Evolutionary conservation across 768 basidiomycete species (phyloP).

Genomic region (Phylloporus rhodoxanthus): DNA sequence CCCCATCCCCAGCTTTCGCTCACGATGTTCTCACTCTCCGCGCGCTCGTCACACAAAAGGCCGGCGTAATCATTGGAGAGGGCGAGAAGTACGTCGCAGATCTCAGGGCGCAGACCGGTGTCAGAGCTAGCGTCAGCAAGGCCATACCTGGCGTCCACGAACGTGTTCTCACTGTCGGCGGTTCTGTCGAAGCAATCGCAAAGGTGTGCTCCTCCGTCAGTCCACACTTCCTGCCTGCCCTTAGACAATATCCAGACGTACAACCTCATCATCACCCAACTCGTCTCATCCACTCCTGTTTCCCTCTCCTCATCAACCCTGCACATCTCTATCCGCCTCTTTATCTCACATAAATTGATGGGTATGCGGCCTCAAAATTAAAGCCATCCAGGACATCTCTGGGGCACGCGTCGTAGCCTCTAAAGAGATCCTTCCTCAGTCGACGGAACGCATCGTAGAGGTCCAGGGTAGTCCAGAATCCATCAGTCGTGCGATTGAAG

Average conservation of each 20-base stretch:
- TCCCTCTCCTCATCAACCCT: slow-evolving; percentile 58
- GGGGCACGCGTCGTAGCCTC: slow-evolving; percentile 98
- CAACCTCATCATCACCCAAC: slow-evolving; percentile 87
- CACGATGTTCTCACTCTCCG: slow-evolving; percentile 83
- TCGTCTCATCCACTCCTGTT: slow-evolving; percentile 70
- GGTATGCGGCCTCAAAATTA: slow-evolving; percentile 97
- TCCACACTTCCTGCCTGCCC: too few relatives aligned
- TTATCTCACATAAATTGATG: slow-evolving; percentile 99
- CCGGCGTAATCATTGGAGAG: slow-evolving; percentile 95
- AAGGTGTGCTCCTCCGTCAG: slow-evolving; percentile 49
- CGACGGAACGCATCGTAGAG: slow-evolving; percentile 97
- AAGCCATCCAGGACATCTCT: slow-evolving; percentile 94
- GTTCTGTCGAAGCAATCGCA: slow-evolving; percentile 87
- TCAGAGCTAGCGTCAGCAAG: slow-evolving; percentile 98
- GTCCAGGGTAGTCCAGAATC: slow-evolving; percentile 91
- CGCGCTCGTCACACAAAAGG: slow-evolving; percentile 95
- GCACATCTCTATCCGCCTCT: slow-evolving; percentile 89
- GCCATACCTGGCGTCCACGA: slow-evolving; percentile 98
- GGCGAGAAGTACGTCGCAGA: slow-evolving; percentile 97
- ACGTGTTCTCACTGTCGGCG: slow-evolving; percentile 91
- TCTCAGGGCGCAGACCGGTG: slow-evolving; percentile 89
- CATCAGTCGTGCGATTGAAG: slow-evolving; percentile 89
- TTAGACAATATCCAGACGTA: too few relatives aligned
- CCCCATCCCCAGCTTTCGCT: slow-evolving; percentile 57
- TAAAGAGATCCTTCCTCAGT: slow-evolving; percentile 99